Conservation (phyloP, 2,329 filamentous ascomycete genomes). For the Beauveria sp. region DNA sequence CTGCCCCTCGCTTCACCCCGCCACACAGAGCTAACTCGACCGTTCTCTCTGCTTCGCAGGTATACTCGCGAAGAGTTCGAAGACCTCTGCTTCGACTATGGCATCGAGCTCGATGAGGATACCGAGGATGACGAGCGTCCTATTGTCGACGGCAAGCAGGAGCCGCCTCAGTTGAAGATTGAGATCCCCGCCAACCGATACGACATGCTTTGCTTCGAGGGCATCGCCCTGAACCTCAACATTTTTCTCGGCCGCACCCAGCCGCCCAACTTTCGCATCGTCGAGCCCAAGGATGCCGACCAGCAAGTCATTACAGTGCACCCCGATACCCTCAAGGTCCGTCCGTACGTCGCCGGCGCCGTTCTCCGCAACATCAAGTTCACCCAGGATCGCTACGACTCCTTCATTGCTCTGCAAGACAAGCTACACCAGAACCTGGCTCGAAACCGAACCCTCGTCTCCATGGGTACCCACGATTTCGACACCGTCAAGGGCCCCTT, state of each 20-base stretch:
- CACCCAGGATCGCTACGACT: conserved; percentile 84
- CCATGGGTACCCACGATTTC: conserved; percentile 93
- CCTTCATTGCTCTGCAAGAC: conserved; percentile 95
- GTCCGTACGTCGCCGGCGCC: conserved; percentile 82
- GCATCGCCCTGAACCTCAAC: conserved; percentile 90
- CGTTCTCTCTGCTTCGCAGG: conserved; percentile 32
- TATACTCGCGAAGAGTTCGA: conserved; percentile 94
- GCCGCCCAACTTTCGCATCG: conserved; percentile 72
- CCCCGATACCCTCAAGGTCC: conserved; percentile 66
- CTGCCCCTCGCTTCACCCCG: conserved; percentile 14
- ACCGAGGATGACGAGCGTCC: conserved; percentile 70
- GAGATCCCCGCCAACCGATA: conserved; percentile 94
- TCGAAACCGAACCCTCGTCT: conserved; percentile 85
- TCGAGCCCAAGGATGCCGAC: conserved; percentile 63
- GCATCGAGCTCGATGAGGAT: conserved; percentile 96
- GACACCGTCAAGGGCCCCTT: conserved; percentile 92
- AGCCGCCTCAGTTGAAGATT: conserved; percentile 91
- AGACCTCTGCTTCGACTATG: conserved; percentile 96
- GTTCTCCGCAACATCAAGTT: conserved; percentile 88
- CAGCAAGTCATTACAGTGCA: conserved; percentile 74
- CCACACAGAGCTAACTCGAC: conserved; percentile 15
- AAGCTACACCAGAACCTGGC: conserved; percentile 97
- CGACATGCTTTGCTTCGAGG: conserved; percentile 95
- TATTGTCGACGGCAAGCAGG: conserved; percentile 68
- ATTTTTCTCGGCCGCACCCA: conserved; percentile 75